Evolutionary conservation across 2,329 filamentous ascomycete genomes (phyloP).

Genomic region (Talaromyces sp.): DNA sequence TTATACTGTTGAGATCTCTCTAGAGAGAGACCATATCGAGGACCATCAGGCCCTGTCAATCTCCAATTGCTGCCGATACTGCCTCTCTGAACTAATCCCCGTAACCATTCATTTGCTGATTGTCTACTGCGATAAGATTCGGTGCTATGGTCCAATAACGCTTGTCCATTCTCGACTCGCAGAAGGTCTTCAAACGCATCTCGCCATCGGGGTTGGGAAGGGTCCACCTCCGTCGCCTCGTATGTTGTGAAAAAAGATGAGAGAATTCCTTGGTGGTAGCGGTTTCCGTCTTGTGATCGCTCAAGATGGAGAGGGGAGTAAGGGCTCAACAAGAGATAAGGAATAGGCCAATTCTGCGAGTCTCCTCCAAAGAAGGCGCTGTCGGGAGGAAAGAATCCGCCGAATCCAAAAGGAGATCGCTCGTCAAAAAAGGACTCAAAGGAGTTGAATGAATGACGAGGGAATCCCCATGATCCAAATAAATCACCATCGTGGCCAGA

Average conservation of each 20-base stretch:
- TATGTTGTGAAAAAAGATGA: conserved; percentile 31
- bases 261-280: conserved; percentile 23
- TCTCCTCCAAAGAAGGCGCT: conserved; percentile 29
- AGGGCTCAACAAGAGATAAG: conserved; percentile 41
- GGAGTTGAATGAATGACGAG: conserved; percentile 19
- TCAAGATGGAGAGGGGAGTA: conserved; percentile 54
- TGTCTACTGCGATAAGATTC: conserved; percentile 20
- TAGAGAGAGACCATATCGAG: conserved; percentile 20
- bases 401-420: conserved; percentile 22
- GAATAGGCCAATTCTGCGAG: conserved; percentile 32
- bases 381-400: conserved; percentile 24
- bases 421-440: conserved; percentile 33
- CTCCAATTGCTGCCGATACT: conserved; percentile 38
- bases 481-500: conserved; percentile 13
- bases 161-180: conserved; percentile 40
- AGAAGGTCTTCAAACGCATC: conserved; percentile 57
- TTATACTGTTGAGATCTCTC: conserved; percentile 10
- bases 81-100: conserved; percentile 34
- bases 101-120: conserved; percentile 34
- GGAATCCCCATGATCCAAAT: conserved; percentile 19
- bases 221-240: conserved; percentile 28
- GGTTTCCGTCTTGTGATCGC: conserved; percentile 25
- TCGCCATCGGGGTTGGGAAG: conserved; percentile 42
- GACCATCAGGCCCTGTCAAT: conserved; percentile 17
- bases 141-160: conserved; percentile 32